Conservation (phyloP, 2,329 filamentous ascomycete species). For the Exophiala sideris region DNA sequence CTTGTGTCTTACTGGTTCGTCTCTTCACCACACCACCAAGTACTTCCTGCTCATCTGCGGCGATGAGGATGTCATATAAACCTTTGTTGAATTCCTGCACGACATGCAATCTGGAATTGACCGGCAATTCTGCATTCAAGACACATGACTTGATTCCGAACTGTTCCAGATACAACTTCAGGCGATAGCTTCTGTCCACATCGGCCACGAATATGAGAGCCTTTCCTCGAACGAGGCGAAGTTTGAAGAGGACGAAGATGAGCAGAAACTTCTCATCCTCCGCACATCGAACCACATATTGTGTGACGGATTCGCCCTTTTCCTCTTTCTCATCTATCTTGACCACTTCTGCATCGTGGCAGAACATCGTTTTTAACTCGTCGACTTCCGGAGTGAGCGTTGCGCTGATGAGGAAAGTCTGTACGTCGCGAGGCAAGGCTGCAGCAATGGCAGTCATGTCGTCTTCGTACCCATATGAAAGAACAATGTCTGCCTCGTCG, state of each 20-base stretch:
- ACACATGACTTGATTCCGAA: conserved; percentile 93
- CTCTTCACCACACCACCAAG: conserved; percentile 52
- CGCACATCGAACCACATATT: conserved; percentile 85
- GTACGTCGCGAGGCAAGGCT: conserved; percentile 76
- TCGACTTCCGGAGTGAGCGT: conserved; percentile 87
- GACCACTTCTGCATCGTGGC: conserved; percentile 72
- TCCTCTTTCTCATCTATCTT: conserved; percentile 80
- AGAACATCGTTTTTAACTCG: conserved; percentile 79
- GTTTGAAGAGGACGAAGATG: conserved; percentile 90
- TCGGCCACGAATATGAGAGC: conserved; percentile 81
- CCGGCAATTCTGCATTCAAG: conserved; percentile 87
- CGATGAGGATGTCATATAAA: conserved; percentile 97
- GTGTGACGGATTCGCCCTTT: conserved; percentile 71
- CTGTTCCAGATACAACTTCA: conserved; percentile 94
- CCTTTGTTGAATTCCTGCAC: conserved; percentile 97
- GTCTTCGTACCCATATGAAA: conserved; percentile 91
- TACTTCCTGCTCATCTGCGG: conserved; percentile 85
- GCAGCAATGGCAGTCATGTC: conserved; percentile 78
- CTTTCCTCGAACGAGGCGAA: conserved; percentile 91
- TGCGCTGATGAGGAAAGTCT: conserved; percentile 90
- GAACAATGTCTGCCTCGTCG: conserved; percentile 88
- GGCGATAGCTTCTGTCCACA: conserved; percentile 81
- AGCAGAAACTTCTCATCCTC: conserved; percentile 97
- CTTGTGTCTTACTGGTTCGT: conserved; percentile 26
- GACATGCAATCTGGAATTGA: conserved; percentile 89